These are phyloP conservation scores for Leccinum pellstonianum DNA, from an alignment of 768 basidiomycete species.

Conservation along the genomic window DNA sequence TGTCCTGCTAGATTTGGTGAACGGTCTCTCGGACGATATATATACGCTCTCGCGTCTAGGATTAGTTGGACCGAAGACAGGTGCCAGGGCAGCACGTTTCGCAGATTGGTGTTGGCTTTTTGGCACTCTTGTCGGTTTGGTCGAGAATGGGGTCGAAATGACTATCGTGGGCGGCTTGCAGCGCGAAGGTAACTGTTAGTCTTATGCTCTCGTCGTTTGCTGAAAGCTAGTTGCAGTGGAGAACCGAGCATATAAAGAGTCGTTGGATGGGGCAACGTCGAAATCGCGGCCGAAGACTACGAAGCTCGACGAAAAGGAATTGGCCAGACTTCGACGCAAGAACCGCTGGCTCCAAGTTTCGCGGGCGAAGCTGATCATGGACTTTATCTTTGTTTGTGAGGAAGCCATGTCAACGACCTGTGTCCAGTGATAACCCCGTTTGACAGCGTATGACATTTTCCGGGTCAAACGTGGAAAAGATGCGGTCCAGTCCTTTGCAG, in stretches of 20 bases:
- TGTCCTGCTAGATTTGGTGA: slow-evolving; percentile 73
- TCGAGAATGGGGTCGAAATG: slow-evolving; percentile 81
- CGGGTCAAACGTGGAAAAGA: slow-evolving; percentile 59
- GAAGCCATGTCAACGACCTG: slow-evolving; percentile 19
- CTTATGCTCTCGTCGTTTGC: background rate
- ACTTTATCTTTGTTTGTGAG: slow-evolving; percentile 83
- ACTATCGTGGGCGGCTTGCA: slow-evolving; percentile 63
- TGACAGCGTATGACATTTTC: slow-evolving; percentile 77
- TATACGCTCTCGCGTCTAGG: slow-evolving; percentile 73
- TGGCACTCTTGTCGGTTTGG: slow-evolving; percentile 73
- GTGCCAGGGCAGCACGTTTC: slow-evolving; percentile 68
- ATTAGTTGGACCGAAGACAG: slow-evolving; percentile 59
- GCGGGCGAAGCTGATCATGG: slow-evolving; percentile 74
- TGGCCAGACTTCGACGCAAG: slow-evolving; percentile 63
- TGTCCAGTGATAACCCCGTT: slow-evolving; percentile 8
- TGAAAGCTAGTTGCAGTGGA: slow-evolving; percentile 50
- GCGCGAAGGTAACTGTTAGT: slow-evolving; percentile 50
- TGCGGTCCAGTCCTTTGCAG: slow-evolving; percentile 61
- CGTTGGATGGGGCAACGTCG: slow-evolving; percentile 65
- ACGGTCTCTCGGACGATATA: slow-evolving; percentile 76
- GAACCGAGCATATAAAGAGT: slow-evolving; percentile 69
- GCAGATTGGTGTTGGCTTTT: slow-evolving; percentile 89
- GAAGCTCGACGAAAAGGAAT: slow-evolving; percentile 69
- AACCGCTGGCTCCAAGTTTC: slow-evolving; percentile 75
- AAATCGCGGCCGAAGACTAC: slow-evolving; percentile 60